These are phyloP conservation scores for Globisporangium middletonii DNA, from an alignment of 352 stramenopile species.

Conservation along the genomic window DNA sequence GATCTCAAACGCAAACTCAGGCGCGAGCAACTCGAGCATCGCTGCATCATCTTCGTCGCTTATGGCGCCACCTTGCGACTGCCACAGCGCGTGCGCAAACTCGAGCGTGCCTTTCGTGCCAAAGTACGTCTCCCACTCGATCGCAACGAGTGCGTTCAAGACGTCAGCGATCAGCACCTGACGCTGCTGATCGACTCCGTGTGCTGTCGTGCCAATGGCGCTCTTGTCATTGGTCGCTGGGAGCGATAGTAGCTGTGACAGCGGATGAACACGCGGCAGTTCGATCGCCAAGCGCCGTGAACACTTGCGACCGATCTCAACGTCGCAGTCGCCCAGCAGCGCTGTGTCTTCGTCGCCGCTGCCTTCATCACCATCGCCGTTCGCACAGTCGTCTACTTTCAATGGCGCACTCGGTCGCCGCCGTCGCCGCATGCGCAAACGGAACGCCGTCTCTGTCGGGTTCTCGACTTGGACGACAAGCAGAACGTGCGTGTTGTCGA, in stretches of 20 bases:
- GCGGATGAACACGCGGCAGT: constrained; percentile 20
- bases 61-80: constrained; percentile 4
- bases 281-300: constrained; percentile 38
- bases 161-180: constrained; percentile 9
- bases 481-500: constrained; percentile 44
- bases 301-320: constrained; percentile 46
- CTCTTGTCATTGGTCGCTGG: background rate
- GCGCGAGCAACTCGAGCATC: constrained; percentile 23
- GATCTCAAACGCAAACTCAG: constrained; percentile 29
- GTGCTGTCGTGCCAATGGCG: too few relatives aligned
- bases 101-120: constrained; percentile 27
- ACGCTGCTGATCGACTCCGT: background rate
- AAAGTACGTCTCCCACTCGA: constrained; percentile 56
- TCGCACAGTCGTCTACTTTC: too few relatives aligned
- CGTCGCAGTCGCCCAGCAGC: constrained; percentile 12
- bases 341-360: background rate
- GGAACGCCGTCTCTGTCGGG: constrained; percentile 65
- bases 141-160: constrained; percentile 35
- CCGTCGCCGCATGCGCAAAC: constrained; percentile 25
- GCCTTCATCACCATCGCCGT: background rate
- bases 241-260: background rate
- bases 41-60: background rate
- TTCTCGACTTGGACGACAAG: constrained; percentile 56
- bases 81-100: constrained; percentile 5
- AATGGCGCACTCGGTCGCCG: too few relatives aligned